Base-by-base conservation (phyloP, 2,329 filamentous ascomycete genomes). In the Fusarium austroafricanum region DNA sequence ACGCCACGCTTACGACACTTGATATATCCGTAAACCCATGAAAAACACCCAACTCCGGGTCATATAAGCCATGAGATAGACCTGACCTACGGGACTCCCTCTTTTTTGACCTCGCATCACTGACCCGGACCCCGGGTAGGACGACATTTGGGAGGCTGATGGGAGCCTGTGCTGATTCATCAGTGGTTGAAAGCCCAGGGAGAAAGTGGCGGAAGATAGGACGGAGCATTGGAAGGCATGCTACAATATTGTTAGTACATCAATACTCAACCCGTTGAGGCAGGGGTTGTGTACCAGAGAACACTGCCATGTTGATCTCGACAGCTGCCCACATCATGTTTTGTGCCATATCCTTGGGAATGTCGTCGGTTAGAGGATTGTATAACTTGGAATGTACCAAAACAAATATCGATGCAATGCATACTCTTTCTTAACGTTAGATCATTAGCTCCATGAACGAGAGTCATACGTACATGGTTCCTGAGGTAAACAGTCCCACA, bases 251-350 rank as follows among this genome's bases (percentile, higher is more conserved):
- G 20, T 62, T 9, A 62, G 35, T 1, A 1, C 3, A 17, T 9
- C 3, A 3, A n/a, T 35, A 10, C 7, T n/a, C 15, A 7, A 35
- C 4, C 15, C 3, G 7, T 12, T 35, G 8, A 4, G 15, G 9
- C 3, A 33, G n/a, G 15, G 8, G 33, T 35, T 17, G 12, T 8
- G 18, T 56, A 68, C 69, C 60, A 0, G 67, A 71, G 3, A 72
- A 69, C 18, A 72, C 58, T 15, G 70, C 69, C 47, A 72, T 72
- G 9, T 72, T 71, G 0, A 71, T 57, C 33, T 72, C 70, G 3
- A 72, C 70, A 0, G 67, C 50, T 29, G 63, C 67, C 44, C 60
- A 58, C 40, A 72, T 60, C 57, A 71, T 63, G 9, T 15, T 69
- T 1, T 60, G 59, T 5, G 58, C 38, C 58, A 63, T 63, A 0